phyloP scores from a whole-genome alignment of 106 monocot species.

The Cymbidium sinense region DNA sequence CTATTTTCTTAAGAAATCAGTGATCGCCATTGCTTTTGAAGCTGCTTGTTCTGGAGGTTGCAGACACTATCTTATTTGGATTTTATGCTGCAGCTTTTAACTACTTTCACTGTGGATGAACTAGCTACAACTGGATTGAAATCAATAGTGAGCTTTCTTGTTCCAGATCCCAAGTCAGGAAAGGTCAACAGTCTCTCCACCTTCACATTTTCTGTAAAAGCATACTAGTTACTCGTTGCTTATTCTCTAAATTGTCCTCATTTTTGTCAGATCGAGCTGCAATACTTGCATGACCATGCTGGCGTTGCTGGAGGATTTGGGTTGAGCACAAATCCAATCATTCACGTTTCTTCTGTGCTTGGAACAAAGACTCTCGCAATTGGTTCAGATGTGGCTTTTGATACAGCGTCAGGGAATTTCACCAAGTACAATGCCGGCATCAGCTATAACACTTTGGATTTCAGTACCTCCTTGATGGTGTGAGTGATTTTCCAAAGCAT shows the following conservation, averaged over 20 bases:
- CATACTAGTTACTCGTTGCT: background rate
- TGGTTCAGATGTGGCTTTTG: constrained; percentile 40
- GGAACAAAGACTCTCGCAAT: constrained; percentile 18
- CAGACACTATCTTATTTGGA: background rate
- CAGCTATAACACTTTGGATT: constrained; percentile 28
- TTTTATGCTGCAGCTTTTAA: constrained; percentile 1
- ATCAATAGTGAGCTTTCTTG: constrained; percentile 27
- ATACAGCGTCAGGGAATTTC: constrained; percentile 44
- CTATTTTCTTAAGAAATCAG: background rate
- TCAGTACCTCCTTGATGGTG: constrained; percentile 27
- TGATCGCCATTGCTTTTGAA: background rate
- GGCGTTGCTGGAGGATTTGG: constrained; percentile 25
- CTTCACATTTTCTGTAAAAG: background rate
- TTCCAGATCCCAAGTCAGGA: constrained; percentile 43
- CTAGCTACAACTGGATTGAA: constrained; percentile 22
- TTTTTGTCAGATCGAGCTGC: constrained; percentile 20
- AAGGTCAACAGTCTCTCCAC: constrained; percentile 17
- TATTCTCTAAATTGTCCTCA: background rate
- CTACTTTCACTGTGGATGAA: constrained; percentile 29
- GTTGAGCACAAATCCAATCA: constrained; percentile 18
- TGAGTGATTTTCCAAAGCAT: background rate
- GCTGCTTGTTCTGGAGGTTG: no score
- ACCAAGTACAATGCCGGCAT: constrained; percentile 47
- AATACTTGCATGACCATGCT: constrained; percentile 31
- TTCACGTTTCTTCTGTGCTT: constrained; percentile 23